Percentiles rank a stretch among this genome's conserved stretches.
Conservation (phyloP, 164 flowering plant genomes). For the Saururus chinensis region DNA sequence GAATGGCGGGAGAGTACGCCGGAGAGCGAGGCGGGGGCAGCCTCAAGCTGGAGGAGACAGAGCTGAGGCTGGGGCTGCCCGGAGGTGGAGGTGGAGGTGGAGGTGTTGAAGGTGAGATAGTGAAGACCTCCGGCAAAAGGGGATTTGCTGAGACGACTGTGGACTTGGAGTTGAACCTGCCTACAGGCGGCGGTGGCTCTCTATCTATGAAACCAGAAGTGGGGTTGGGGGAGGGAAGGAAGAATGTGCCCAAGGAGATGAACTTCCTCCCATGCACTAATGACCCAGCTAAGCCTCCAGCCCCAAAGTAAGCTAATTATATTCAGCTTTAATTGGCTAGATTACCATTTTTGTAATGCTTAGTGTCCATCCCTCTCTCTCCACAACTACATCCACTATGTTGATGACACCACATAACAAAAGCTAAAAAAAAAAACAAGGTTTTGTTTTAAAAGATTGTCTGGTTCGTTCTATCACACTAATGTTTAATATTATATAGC, state of each 20-base stretch:
- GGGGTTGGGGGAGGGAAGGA: conserved; percentile 9
- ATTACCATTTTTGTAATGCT: no score
- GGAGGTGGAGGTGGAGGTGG: conserved; percentile 1
- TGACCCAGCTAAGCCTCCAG: conserved; percentile 47
- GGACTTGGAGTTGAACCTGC: background rate
- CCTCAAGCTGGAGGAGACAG: conserved; percentile 4
- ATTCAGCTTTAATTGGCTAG: background rate
- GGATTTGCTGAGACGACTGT: background rate
- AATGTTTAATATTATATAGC: no score
- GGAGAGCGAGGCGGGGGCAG: background rate
- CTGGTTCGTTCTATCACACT: no score
- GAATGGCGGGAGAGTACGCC: conserved; percentile 12
- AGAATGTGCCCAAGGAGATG: conserved; percentile 17
- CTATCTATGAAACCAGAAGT: no score
- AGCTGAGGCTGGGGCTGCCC: conserved; percentile 1
- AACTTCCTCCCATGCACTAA: conserved; percentile 15
- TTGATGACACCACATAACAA: no score
- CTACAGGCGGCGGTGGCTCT: background rate
- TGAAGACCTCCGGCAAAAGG: background rate
- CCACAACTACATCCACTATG: no score
- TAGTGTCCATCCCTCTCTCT: no score
- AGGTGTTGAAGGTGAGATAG: background rate
- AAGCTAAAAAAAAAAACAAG: no score
- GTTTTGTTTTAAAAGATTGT: no score
- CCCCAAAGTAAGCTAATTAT: conserved; percentile 31